Base-by-base conservation (phyloP, 805 yeast species). In the Middelhovenomyces tepae region DNA sequence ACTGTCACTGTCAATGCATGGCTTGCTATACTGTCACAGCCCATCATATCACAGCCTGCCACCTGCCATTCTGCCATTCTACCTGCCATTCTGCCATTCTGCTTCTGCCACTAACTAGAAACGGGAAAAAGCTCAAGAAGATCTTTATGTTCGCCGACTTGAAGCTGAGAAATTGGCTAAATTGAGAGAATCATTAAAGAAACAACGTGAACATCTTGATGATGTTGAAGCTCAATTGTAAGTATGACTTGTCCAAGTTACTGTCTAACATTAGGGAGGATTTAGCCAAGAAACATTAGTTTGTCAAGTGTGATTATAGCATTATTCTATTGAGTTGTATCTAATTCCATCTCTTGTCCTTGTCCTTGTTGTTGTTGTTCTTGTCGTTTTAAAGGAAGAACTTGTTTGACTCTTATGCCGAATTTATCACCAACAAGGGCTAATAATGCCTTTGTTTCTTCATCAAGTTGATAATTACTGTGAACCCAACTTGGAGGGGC, bases 101-200 rank as follows among this genome's bases (percentile, higher is more conserved):
- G 17, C 10, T 10, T 22, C 20, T 10, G 17, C 11, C 10, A 32
- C 42, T 35, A 32, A 27, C 44, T 47, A 71, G 71, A 84, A 86
- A 59, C 86, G 94, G 59, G 98, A 91, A 70, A 79, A 73, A 64
- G 95, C 95, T 43, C 78, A 77, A 56, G 98, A 89, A 67, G 85
- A 80, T 57, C 69, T 66, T 51, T 87, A 76, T 67, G 68, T 86
- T 61, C 83, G 75, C 63, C 78, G 84, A 65, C 94, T 81, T 56
- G 95, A 89, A 68, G 80, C 78, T 56, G 94, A 85, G 60, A 85
- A 80, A 67, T 68, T 86, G 57, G 76, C 73, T 53, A 70, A 71
- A 31, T 73, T 86, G 59, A 79, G 68, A 59, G 85, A 80, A 57
- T 73, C 79, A 53, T 69, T 86, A 58, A 73, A 78, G 59, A 68